Evolutionary conservation across 1,284 basidiomycete genomes (phyloP), one percentile per base, ranked within the genome.

Genomic region (Rhodotorula sp.): DNA sequence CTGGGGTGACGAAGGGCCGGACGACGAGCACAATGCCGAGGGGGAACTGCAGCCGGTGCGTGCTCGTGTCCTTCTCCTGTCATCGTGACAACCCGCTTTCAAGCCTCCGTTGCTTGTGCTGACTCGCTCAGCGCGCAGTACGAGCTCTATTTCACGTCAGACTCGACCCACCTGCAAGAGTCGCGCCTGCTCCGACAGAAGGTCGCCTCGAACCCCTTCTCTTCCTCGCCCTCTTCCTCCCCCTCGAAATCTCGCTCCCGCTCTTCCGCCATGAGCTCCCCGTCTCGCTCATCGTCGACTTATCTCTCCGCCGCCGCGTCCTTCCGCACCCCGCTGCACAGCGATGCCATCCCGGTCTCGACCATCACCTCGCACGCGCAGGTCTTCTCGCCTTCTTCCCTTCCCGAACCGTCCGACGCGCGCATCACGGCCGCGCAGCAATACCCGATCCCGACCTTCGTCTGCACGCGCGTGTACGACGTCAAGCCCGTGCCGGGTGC

Each of bases 391-490:
- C 55, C 70, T 4, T 19, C 54, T 1, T 4, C 45, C 12, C 27
- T 64, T 34, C 27, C 27, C 48, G 14, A 54, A 14, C 13, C 63
- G 21, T 21, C 41, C n/a, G 17, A 23, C 49, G 23, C 23, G 9
- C 17, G 21, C 49, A 49, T 64, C 56, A 59, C 64, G 14, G 58
- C 60, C 1, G 12, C 19, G 17, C 50, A 64, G 46, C 64, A 71
- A 19, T 23, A 21, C 4, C n/a, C 53, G 1, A 9, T 61, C 0
- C 67, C 65, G 34, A 69, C 57, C 10, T 78, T 75, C 57, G 50
- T 77, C 41, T 74, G 77, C 25, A 62, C 68, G 14, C 70, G 64
- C 53, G 74, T 77, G 2, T 77, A 74, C 61, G 77, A 78, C 27
- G 71, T 72, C 59, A 77, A 76, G 58, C 75, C 77, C 5, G 42